Evolutionary conservation across 139 green algal genomes (phyloP).

Genomic region (Limnomonas spitsbergensis): DNA sequence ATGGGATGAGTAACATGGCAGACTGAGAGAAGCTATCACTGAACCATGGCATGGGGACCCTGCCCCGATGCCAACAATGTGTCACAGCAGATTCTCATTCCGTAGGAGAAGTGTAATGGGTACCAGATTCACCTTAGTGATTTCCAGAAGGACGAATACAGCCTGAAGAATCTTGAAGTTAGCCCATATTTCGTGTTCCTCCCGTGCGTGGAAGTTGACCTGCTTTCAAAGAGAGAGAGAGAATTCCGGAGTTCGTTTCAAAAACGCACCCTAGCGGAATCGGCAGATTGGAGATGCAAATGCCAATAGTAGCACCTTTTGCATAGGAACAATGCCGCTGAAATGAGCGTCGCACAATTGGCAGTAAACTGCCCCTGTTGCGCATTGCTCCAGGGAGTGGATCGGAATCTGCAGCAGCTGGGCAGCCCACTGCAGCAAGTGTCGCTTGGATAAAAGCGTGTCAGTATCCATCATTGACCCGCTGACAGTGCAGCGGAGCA

Average conservation of each 20-base stretch:
- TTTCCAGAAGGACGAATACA: conserved; percentile 36
- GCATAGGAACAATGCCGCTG: background rate
- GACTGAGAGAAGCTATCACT: background rate
- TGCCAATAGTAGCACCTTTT: too few species aligned
- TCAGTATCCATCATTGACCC: background rate
- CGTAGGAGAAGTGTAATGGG: background rate
- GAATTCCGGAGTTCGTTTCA: too few species aligned
- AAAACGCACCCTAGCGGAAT: too few species aligned
- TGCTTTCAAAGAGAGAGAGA: too few species aligned
- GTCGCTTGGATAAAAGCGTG: background rate
- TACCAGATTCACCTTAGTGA: conserved; percentile 24
- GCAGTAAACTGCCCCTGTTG: background rate
- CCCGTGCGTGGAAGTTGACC: conserved; percentile 55
- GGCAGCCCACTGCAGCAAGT: background rate
- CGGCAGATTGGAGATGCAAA: too few species aligned
- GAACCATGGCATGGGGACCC: background rate
- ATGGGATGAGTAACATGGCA: background rate
- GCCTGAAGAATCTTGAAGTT: conserved; percentile 67
- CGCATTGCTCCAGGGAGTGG: background rate
- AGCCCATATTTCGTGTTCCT: conserved; percentile 53
- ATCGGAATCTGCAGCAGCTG: background rate
- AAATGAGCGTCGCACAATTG: background rate
- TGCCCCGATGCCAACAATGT: too few species aligned
- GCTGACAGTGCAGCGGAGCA: too few species aligned
- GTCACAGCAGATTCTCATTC: too few species aligned